These are phyloP conservation scores for Cercospora janseana DNA, from an alignment of 2,329 filamentous ascomycete genomes.

Conservation along the genomic window DNA sequence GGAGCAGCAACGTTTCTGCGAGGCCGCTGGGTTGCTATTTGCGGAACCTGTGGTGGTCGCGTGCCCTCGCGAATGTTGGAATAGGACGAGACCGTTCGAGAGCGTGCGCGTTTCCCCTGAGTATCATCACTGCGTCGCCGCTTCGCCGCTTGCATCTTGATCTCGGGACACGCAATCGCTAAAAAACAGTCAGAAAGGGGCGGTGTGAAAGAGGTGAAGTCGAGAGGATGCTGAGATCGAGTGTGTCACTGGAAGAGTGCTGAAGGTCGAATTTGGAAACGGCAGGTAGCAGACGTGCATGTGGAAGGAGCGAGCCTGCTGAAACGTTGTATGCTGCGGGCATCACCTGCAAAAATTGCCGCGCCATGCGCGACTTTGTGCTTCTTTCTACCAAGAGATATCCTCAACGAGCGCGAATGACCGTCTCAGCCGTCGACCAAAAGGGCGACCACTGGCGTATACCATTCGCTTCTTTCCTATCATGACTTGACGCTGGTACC, in stretches of 20 bases:
- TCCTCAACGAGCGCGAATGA: too few relatives aligned
- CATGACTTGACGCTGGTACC: constrained; percentile 9
- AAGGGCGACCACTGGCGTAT: too few relatives aligned
- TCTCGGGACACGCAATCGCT: not conserved
- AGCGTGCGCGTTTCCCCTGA: constrained; percentile 9
- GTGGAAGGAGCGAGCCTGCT: constrained; percentile 13
- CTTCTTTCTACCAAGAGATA: too few relatives aligned
- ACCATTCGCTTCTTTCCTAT: not conserved
- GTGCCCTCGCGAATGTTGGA: constrained; percentile 21
- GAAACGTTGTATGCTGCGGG: too few relatives aligned
- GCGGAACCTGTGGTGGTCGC: constrained; percentile 19
- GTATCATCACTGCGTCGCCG: constrained; percentile 16
- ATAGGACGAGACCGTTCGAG: constrained; percentile 11
- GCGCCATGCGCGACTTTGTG: too few relatives aligned
- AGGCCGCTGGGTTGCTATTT: too few relatives aligned
- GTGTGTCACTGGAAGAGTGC: too few relatives aligned
- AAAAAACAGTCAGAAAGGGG: not conserved
- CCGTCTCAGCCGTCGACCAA: too few relatives aligned
- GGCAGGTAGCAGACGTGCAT: constrained; percentile 1
- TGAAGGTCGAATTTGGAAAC: not conserved
- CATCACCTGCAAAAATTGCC: too few relatives aligned
- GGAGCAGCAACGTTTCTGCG: not conserved
- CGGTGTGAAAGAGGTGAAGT: not conserved
- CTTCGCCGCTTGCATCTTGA: constrained; percentile 9
- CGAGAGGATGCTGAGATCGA: constrained; percentile 3